Evolutionary conservation across 106 monocot species (phyloP).

Genomic region (Gastrodia elata): DNA sequence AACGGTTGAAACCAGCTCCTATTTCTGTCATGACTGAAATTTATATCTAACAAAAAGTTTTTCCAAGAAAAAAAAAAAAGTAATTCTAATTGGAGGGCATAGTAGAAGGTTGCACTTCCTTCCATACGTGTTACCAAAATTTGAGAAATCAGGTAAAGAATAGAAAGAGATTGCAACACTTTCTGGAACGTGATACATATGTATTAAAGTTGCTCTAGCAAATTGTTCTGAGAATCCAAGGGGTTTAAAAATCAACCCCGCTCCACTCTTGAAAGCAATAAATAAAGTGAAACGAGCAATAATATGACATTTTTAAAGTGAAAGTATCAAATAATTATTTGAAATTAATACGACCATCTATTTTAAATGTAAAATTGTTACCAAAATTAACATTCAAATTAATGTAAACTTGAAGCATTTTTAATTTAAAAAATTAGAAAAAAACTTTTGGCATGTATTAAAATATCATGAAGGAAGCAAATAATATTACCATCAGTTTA

Average conservation of each 20-base stretch:
- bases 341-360: too few relatives aligned
- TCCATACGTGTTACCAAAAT: neutral
- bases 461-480: neutral
- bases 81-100: neutral
- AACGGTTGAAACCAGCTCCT: neutral
- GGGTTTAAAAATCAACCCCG: neutral
- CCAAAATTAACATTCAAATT: too few relatives aligned
- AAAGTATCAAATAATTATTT: too few relatives aligned
- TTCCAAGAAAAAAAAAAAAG: neutral
- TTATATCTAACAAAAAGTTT: neutral
- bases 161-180: neutral
- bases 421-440: too few relatives aligned
- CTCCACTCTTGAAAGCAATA: neutral
- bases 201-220: neutral
- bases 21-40: neutral
- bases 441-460: too few relatives aligned
- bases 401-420: too few relatives aligned
- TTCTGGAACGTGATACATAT: neutral
- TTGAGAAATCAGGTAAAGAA: neutral
- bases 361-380: too few relatives aligned
- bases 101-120: neutral
- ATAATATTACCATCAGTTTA: too few relatives aligned
- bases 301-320: too few relatives aligned
- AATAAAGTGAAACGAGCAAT: neutral
- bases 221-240: neutral